Conservation (phyloP, 371 early-diverging fungal species). For the Mucor mucedo region DNA sequence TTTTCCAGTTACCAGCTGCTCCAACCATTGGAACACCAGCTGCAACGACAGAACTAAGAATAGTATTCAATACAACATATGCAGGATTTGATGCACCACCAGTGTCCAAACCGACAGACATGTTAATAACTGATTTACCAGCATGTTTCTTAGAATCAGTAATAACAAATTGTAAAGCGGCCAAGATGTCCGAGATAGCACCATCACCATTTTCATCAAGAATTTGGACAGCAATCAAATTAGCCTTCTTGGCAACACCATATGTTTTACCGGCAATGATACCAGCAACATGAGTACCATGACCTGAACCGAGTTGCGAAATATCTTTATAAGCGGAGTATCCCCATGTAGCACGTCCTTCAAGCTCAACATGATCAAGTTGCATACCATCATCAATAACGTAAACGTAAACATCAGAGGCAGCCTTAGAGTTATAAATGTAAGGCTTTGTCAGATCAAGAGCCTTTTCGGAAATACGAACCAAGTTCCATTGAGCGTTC, state of each 20-base stretch:
- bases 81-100: slow-evolving; percentile 15
- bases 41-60: slow-evolving; percentile 52
- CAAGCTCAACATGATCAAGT: slow-evolving; percentile 59
- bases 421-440: slow-evolving; percentile 35
- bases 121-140: slow-evolving; percentile 57
- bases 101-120: slow-evolving; percentile 58
- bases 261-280: slow-evolving; percentile 75
- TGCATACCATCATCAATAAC: slow-evolving; percentile 58
- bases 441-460: slow-evolving; percentile 31
- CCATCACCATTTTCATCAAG: slow-evolving; percentile 71
- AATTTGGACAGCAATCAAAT: slow-evolving; percentile 86
- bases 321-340: slow-evolving; percentile 63
- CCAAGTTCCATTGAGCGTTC: slow-evolving; percentile 47
- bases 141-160: slow-evolving; percentile 39
- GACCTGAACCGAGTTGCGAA: slow-evolving; percentile 30
- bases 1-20: slow-evolving; percentile 77
- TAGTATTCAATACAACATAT: slow-evolving; percentile 34
- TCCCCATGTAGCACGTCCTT: slow-evolving; percentile 64
- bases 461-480: slow-evolving; percentile 41
- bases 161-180: slow-evolving; percentile 74
- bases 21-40: slow-evolving; percentile 64
- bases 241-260: slow-evolving; percentile 91
- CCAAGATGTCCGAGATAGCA: slow-evolving; percentile 66
- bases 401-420: slow-evolving; percentile 55
- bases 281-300: slow-evolving; percentile 80